Evolutionary conservation across 2,329 filamentous ascomycete genomes (phyloP).

Genomic region (Ceratocystis ficicola): DNA sequence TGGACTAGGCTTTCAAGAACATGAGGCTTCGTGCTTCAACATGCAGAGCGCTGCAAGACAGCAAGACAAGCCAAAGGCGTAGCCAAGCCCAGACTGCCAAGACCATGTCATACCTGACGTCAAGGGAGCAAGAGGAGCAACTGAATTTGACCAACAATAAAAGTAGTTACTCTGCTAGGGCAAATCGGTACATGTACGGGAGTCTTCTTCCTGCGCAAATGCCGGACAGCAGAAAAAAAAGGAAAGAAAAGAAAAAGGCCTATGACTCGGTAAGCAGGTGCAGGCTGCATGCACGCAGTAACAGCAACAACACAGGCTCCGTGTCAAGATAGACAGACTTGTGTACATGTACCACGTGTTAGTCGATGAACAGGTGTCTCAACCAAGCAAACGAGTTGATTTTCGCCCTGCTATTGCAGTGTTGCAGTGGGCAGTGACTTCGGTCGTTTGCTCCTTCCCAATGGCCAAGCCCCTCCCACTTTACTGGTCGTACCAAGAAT

Average conservation of each 20-base stretch:
- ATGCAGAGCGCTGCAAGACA: too few relatives aligned
- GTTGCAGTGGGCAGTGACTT: background rate
- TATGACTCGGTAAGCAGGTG: too few relatives aligned
- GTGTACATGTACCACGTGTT: background rate
- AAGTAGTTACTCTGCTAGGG: background rate
- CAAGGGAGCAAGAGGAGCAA: background rate
- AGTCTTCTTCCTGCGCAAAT: background rate
- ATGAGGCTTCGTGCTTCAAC: too few relatives aligned
- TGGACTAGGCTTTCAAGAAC: too few relatives aligned
- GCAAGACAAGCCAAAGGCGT: too few relatives aligned
- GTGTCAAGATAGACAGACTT: background rate
- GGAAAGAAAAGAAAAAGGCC: too few relatives aligned
- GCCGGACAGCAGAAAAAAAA: background rate
- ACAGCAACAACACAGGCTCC: background rate
- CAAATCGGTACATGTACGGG: background rate
- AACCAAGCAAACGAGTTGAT: background rate
- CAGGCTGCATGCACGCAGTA: too few relatives aligned
- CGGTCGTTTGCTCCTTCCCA: background rate
- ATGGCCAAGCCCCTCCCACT: background rate
- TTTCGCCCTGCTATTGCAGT: background rate
- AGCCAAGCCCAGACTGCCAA: background rate
- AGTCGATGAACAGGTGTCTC: background rate
- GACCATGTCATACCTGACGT: conserved; percentile 5
- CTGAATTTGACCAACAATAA: background rate
- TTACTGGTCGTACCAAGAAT: too few relatives aligned